Evolutionary conservation across 805 yeast genomes (phyloP).

Genomic region (Nakazawaea sp.): DNA sequence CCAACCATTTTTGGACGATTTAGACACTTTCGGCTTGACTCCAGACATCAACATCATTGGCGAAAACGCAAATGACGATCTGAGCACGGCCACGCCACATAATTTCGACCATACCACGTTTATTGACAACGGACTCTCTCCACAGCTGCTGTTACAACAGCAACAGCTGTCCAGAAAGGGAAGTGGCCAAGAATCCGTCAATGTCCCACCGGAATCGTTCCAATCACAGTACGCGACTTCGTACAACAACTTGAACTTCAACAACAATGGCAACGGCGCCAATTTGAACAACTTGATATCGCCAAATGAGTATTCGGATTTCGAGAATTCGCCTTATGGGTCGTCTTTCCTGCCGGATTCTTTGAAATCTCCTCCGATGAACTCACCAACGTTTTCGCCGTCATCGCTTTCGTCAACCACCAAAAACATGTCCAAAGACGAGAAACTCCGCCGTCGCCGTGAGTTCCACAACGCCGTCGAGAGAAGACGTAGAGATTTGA

Average conservation of each 20-base stretch:
- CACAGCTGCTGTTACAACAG: background rate
- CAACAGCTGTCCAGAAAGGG: background rate
- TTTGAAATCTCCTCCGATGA: conserved; percentile 24
- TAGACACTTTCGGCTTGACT: conserved; percentile 11
- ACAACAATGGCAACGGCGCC: conserved; percentile 10
- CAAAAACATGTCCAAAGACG: conserved; percentile 48
- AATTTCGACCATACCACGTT: background rate
- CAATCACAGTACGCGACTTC: conserved; percentile 3
- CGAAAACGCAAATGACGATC: background rate
- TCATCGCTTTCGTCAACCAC: conserved; percentile 25
- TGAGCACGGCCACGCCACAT: background rate
- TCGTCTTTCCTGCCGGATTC: conserved; percentile 20
- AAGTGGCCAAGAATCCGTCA: background rate
- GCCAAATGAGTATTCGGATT: conserved; percentile 22
- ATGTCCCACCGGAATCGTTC: conserved; percentile 4
- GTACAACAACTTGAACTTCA: conserved; percentile 8
- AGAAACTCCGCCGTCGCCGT: conserved; percentile 67
- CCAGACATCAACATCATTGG: conserved; percentile 5
- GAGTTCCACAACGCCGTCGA: conserved; percentile 95
- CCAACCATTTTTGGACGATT: conserved; percentile 10
- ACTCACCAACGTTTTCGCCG: conserved; percentile 26
- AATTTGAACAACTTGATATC: conserved; percentile 25
- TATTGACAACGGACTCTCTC: conserved; percentile 1
- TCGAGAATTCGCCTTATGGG: conserved; percentile 28
- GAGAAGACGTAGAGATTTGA: conserved; percentile 82